These are phyloP conservation scores for Puya raimondii DNA, from an alignment of 176 grass and related monocot species.

Conservation along the genomic window DNA sequence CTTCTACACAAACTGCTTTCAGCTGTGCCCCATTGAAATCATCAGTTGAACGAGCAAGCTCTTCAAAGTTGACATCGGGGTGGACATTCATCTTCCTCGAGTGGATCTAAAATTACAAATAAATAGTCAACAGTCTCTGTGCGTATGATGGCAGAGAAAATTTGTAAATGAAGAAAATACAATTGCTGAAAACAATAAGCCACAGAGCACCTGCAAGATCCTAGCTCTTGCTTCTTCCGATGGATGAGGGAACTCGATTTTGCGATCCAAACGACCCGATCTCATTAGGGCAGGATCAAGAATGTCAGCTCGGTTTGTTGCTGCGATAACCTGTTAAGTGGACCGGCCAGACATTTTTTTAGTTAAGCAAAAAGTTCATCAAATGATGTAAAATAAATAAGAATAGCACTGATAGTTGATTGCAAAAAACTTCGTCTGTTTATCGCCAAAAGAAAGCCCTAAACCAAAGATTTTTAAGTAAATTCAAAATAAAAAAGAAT, in stretches of 20 bases:
- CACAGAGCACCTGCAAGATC: conserved; percentile 66
- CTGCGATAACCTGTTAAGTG: conserved; percentile 70
- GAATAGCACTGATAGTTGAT: no score
- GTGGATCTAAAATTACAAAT: conserved; percentile 49
- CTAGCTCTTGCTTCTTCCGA: conserved; percentile 86
- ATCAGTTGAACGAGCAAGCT: conserved; percentile 78
- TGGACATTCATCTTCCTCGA: conserved; percentile 94
- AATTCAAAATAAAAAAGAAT: no score
- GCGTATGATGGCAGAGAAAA: background rate
- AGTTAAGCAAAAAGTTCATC: no score
- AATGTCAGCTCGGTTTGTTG: conserved; percentile 87
- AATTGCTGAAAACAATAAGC: background rate
- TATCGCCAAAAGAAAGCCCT: no score
- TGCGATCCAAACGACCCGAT: conserved; percentile 89
- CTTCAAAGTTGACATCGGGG: conserved; percentile 93
- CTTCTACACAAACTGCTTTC: conserved; percentile 97
- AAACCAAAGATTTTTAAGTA: no score
- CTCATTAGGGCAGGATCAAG: conserved; percentile 93
- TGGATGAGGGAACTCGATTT: conserved; percentile 93
- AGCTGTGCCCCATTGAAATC: conserved; percentile 90
- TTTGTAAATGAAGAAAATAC: background rate
- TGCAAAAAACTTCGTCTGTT: no score
- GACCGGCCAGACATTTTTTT: no score
- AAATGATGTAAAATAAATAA: no score
- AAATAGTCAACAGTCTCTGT: background rate